Base-by-base conservation (phyloP, 2,329 filamentous ascomycete species). In the Myriosclerotinia scirpicola region DNA sequence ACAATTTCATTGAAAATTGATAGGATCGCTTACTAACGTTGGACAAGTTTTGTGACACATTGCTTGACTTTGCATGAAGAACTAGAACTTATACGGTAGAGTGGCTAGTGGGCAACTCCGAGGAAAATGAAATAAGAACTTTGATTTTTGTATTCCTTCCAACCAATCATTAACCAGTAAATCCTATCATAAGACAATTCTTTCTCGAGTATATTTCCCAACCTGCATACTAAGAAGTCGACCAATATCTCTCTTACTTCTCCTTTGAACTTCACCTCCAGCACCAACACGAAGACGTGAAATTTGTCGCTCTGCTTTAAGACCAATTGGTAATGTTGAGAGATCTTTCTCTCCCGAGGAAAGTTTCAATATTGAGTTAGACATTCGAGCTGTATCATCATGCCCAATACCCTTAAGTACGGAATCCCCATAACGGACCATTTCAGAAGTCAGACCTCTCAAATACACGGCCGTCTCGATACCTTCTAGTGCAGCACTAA, bases 181-280 rank as follows among this genome's bases (percentile, higher is more conserved):
- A 63, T 1, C 22, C 53, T 55, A 34, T 80, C 83, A 92, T 73
- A 92, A 81, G 63, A 84, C 78, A 72, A 96, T 87, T 78, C 87
- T 86, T 80, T 97, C 92, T 71, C 94, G 84, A 56, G 90, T 92
- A 80, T 97, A 97, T 71, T 89, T 87, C 66, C 90, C 90, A 69
- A 93, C 89, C 76, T 88, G 89, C 79, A 91, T 90, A 75, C 90
- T 92, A 75, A 90, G 86, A 77, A 96, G 79, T 78, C 90, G 87
- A 22, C 90, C 91, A 67, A 89, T 87, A 79, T 96, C 90, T 77
- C 92, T 83, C 72, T 81, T 82, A 72, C 83, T 92, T 72, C 91
- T 85, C 76, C 85, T 81, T 69, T 88, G 83, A 52, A 92, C 81
- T 80, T 92, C 90, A 22, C 92, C 91, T 66, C 87, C 87, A 56